These are phyloP conservation scores for Paecilomyces formosus DNA, from an alignment of 2,329 filamentous ascomycete species.

Conservation along the genomic window DNA sequence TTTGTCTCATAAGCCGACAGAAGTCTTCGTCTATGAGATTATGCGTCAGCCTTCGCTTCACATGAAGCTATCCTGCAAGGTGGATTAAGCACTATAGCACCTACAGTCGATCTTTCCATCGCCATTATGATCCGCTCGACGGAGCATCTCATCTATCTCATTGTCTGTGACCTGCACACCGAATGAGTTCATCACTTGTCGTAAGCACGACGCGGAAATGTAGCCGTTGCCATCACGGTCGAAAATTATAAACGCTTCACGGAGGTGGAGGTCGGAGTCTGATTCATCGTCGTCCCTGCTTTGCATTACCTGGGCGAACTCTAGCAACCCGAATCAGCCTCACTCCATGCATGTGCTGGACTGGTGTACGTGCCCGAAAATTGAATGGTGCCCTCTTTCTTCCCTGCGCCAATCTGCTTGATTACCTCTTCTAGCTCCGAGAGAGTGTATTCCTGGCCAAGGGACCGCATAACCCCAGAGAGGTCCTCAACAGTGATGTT, in stretches of 20 bases:
- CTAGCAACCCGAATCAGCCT: background rate
- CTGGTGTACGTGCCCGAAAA: background rate
- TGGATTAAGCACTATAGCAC: background rate
- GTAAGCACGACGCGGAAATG: background rate
- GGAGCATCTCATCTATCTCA: background rate
- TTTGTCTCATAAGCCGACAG: background rate
- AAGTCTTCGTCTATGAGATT: background rate
- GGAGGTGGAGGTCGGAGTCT: background rate
- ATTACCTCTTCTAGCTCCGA: background rate
- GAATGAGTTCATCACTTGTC: background rate
- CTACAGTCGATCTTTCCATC: background rate
- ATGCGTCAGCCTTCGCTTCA: background rate
- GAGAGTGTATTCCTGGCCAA: background rate
- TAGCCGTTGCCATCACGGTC: background rate
- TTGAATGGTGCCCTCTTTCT: background rate
- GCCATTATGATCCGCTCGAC: background rate
- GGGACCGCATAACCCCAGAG: background rate
- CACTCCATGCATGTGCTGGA: background rate
- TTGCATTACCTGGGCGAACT: background rate
- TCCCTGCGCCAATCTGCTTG: background rate
- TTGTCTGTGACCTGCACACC: background rate
- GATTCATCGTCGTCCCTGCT: background rate
- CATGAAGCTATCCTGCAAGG: background rate
- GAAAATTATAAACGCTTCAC: background rate
- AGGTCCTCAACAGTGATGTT: background rate